Base-by-base conservation (phyloP, 192 early-diverging fungal genomes). In the Phlyctochytrium arcticum region DNA sequence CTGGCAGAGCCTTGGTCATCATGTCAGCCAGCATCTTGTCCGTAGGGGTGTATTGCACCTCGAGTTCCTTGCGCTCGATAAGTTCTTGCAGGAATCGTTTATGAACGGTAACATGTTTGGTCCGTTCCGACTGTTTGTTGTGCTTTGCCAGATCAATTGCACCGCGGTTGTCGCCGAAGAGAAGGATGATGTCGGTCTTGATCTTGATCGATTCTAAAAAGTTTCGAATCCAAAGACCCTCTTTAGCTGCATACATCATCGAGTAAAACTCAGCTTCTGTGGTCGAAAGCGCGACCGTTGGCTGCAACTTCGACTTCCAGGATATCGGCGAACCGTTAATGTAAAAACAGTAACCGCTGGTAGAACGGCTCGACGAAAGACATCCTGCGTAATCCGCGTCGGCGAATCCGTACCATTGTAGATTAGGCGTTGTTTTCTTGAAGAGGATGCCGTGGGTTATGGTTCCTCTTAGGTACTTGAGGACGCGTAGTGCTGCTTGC, bases 41-140 rank as follows among this genome's bases (percentile, higher is more conserved):
- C 3, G 56, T 58, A 4, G 34, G 3, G 8, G 23, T 21, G 56
- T 34, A 34, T 4, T 42, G 23, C 4, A 58, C 3, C n/a, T n/a
- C 21, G 7, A 58, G 6, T 3, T 8, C 37, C 4, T 36, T 17
- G 56, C 19, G 8, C 4, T 4, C 29, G 27, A 75, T 34, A 2
- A 57, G 24, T 9, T 75, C 71, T 4, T 67, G 60, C 31, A 76
- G 48, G 72, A 66, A 71, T 27, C 66, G 48, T 30, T 53, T 39
- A 2, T 67, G 55, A 29, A 77, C 64, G 9, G 24, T 36, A 6
- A 58, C 37, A 50, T 77, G 75, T 54, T 66, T 77, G 7, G 73
- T 71, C 34, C 54, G 48, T 24, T 31, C 57, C 27, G 66, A 63
- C 26, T 73, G 31, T 5, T 30, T 34, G 5, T 61, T 61, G 37